Evolutionary conservation across 768 basidiomycete species (phyloP), one percentile per base, ranked within the genome.

Genomic region (Mycena capillaripes): DNA sequence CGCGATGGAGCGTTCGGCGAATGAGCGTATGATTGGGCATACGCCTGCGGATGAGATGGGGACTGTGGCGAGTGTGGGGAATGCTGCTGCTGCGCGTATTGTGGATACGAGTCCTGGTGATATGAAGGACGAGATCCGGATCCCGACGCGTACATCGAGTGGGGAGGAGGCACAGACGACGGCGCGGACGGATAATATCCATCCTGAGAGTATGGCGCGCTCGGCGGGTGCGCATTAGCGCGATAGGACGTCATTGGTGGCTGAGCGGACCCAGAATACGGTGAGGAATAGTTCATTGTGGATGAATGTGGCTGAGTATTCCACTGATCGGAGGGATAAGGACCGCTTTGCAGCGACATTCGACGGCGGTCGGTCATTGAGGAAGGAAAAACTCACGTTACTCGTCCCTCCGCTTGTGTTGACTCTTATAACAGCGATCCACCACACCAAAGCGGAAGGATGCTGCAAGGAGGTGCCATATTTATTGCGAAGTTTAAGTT

Each of bases 241-340:
- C 66, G 74, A 27, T 69, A 73, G 5, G 69, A 27, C 27, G 68
- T 30, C 36, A 61, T 53, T 42, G 63, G 73, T 52, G 69, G 69
- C 59, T 74, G 75, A 3, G 53, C 44, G 32, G 70, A 55, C 38
- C 65, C 57, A 36, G 66, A 60, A 48, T 70, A 68, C 4, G 55
- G 27, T 12, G 80, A 68, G 21, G 80, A 69, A 62, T 82, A 81
- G 62, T 78, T 76, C 60, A 74, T 69, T 32, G 73, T 38, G 30
- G 75, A 66, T 21, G 69, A 30, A 40, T 72, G 70, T 50, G 82
- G 81, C 59, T 83, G 81, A 52, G 78, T 72, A 71, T 75, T 81
- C 84, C 86, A 87, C 50, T 86, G 81, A 55, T 69, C 73, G 53
- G 82, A 71, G 62, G 84, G 74, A 75, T 82, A 79, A 34, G 64